Conservation (phyloP, 2,329 filamentous ascomycete genomes). For the Exophiala aquamarina region DNA sequence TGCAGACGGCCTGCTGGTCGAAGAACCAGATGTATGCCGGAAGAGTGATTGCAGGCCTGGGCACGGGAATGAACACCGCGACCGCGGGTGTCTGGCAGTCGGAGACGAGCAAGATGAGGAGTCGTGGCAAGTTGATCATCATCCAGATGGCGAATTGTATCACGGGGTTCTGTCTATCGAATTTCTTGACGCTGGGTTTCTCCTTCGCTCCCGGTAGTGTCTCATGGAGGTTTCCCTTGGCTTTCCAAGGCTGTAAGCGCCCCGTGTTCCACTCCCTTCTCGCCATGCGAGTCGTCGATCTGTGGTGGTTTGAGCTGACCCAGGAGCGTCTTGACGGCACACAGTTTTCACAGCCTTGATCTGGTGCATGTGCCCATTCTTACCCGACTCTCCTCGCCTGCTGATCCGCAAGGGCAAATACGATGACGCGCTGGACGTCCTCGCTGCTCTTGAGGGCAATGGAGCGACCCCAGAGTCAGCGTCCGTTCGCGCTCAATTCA, state of each 20-base stretch:
- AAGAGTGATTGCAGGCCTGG: slow-evolving; percentile 45
- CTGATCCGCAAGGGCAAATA: slow-evolving; percentile 57
- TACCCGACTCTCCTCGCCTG: slow-evolving; percentile 57
- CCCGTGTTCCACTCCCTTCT: neutral
- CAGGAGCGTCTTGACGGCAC: neutral
- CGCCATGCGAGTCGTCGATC: no score
- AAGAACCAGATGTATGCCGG: slow-evolving; percentile 46
- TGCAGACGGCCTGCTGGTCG: slow-evolving; percentile 42
- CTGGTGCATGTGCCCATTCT: slow-evolving; percentile 35
- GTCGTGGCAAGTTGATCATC: slow-evolving; percentile 54
- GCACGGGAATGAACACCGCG: slow-evolving; percentile 35
- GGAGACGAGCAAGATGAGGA: slow-evolving; percentile 51
- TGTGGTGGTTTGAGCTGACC: neutral
- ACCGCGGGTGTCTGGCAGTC: slow-evolving; percentile 44
- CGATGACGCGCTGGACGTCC: slow-evolving; percentile 50
- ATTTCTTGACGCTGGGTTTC: slow-evolving; percentile 52
- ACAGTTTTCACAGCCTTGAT: slow-evolving; percentile 53
- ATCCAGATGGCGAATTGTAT: slow-evolving; percentile 53
- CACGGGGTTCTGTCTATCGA: slow-evolving; percentile 49
- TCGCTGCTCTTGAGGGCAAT: slow-evolving; percentile 35
- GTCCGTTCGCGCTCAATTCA: slow-evolving; percentile 33
- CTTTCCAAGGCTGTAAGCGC: slow-evolving; percentile 51
- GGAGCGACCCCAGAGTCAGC: slow-evolving; percentile 32
- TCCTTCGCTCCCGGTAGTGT: slow-evolving; percentile 51
- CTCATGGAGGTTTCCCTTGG: slow-evolving; percentile 58